Conservation (phyloP, 108 stramenopile genomes). For the Nitzschia sp. region DNA sequence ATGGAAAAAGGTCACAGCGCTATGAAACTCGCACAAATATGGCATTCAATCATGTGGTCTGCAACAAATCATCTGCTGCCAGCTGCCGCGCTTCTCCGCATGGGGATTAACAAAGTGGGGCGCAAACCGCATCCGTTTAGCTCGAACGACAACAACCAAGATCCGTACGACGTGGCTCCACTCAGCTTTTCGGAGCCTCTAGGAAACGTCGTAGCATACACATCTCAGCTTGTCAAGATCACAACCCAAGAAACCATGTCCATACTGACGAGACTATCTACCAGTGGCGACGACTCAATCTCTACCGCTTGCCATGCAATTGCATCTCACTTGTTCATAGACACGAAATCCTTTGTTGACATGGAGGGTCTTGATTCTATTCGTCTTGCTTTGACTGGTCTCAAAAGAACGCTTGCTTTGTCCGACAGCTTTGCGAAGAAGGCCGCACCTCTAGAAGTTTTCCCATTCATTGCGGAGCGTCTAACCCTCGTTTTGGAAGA, state of each 20-base stretch:
- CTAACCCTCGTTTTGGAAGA: slow-evolving; percentile 21
- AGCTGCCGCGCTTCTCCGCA: slow-evolving; percentile 64
- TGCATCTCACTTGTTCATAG: slow-evolving; percentile 51
- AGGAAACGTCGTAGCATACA: not conserved
- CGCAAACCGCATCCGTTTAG: slow-evolving; percentile 60
- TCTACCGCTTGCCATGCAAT: slow-evolving; percentile 45
- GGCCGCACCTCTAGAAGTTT: not conserved
- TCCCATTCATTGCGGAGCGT: slow-evolving; percentile 24
- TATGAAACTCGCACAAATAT: slow-evolving; percentile 25
- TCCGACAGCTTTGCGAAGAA: not conserved
- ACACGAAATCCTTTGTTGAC: slow-evolving; percentile 44
- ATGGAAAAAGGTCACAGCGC: not conserved
- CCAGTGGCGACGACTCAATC: slow-evolving; percentile 34
- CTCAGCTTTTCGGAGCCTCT: slow-evolving; percentile 22
- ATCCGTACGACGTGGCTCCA: slow-evolving; percentile 16
- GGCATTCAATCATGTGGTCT: slow-evolving; percentile 45
- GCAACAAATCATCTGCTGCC: slow-evolving; percentile 65
- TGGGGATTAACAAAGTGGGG: slow-evolving; percentile 47
- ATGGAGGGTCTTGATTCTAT: slow-evolving; percentile 31
- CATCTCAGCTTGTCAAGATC: not conserved
- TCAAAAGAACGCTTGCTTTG: slow-evolving; percentile 4
- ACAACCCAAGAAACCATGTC: slow-evolving; percentile 31
- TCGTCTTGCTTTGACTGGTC: slow-evolving; percentile 20
- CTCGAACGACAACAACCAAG: slow-evolving; percentile 15
- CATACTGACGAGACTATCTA: slow-evolving; percentile 36